Percentiles rank a stretch among this genome's conserved stretches.
These are phyloP conservation scores for Podaxis rugospora DNA, from an alignment of 768 basidiomycete species.

Conservation along the genomic window DNA sequence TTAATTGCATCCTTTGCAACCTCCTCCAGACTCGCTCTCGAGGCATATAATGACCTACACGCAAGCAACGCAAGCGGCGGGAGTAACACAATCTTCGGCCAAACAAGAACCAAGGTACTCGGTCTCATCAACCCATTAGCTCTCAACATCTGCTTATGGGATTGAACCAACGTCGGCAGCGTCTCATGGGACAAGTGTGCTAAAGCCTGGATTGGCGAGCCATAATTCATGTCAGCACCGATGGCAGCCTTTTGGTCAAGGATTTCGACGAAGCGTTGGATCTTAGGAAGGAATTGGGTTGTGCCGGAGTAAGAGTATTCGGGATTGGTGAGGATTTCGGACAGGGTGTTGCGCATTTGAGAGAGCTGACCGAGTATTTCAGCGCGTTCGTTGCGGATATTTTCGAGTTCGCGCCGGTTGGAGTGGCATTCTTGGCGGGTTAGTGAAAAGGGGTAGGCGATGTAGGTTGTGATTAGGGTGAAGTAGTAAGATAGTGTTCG, in stretches of 20 bases:
- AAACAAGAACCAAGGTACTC: conserved; percentile 45
- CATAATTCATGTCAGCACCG: conserved; percentile 2
- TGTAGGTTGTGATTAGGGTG: conserved; percentile 20
- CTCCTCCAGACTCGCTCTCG: conserved; percentile 45
- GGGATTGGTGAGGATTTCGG: conserved; percentile 19
- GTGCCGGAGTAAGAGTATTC: conserved; percentile 16
- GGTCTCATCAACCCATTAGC: conserved; percentile 13
- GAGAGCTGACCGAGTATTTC: conserved; percentile 62
- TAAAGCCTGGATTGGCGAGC: not conserved
- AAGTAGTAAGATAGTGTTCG: conserved; percentile 13
- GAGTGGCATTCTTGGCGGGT: conserved; percentile 62
- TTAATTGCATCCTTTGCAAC: conserved; percentile 50
- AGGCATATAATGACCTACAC: conserved; percentile 48
- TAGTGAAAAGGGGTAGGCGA: conserved; percentile 55
- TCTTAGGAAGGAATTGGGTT: conserved; percentile 1
- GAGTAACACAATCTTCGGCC: conserved; percentile 78
- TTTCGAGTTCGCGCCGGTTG: conserved; percentile 56
- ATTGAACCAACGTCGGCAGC: not conserved
- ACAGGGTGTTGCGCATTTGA: conserved; percentile 44
- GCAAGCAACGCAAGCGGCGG: conserved; percentile 58
- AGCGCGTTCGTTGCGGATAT: conserved; percentile 64
- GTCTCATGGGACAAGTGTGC: conserved; percentile 9
- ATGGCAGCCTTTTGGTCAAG: conserved; percentile 11
- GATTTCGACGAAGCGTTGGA: conserved; percentile 8
- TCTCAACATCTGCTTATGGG: conserved; percentile 13